Conservation (phyloP, 306 rosid genomes). For the Abrus precatorius region DNA sequence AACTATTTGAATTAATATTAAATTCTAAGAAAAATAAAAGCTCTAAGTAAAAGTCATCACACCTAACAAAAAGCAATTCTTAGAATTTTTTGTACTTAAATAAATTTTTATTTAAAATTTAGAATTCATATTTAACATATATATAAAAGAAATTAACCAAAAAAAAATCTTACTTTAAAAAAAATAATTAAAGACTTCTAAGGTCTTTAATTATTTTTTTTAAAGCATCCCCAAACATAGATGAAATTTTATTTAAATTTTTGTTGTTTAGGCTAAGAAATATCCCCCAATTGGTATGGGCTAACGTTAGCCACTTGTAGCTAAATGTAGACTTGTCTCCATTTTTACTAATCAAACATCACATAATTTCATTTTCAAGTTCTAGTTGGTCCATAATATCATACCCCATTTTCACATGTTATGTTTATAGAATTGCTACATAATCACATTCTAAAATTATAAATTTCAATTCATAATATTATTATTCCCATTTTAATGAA, state of each 20-base stretch:
- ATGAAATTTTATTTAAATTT: neutral
- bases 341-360: slow-evolving; percentile 2
- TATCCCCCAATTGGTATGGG: slow-evolving; percentile 30
- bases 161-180: too few species aligned
- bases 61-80: too few species aligned
- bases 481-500: neutral
- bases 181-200: too few species aligned
- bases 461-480: slow-evolving; percentile 10
- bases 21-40: too few species aligned
- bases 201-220: too few species aligned
- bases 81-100: too few species aligned
- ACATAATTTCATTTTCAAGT: slow-evolving; percentile 27
- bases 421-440: slow-evolving; percentile 24
- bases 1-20: too few species aligned
- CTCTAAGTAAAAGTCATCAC: too few species aligned
- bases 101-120: too few species aligned
- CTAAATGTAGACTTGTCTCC: neutral
- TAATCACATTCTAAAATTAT: slow-evolving; percentile 33
- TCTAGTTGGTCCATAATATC: slow-evolving; percentile 26
- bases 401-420: slow-evolving; percentile 44
- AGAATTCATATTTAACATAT: too few species aligned
- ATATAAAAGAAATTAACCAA: too few species aligned
- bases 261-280: neutral
- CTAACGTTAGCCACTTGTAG: neutral
- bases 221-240: neutral